Percentiles rank a stretch among this genome's conserved stretches.
Evolutionary conservation across 495 filamentous ascomycete species (phyloP).

Genomic region (Aspergillus sclerotiicarbonarius): DNA sequence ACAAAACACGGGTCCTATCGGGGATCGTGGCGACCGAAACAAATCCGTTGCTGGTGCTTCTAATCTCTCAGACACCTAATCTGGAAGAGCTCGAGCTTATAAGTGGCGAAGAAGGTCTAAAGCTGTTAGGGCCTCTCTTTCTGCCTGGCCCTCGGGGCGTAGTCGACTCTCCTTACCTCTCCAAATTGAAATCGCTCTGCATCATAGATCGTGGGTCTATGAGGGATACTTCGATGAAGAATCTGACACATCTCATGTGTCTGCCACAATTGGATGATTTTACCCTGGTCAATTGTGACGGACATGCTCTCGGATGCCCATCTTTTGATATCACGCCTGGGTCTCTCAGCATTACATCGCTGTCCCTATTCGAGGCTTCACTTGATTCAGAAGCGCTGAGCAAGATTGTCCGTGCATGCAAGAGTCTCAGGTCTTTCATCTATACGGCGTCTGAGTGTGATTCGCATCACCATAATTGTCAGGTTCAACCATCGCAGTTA

Average conservation of each 20-base stretch:
- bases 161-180: neutral
- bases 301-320: neutral
- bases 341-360: neutral
- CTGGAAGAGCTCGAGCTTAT: conserved; percentile 1
- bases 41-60: conserved; percentile 4
- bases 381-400: conserved; percentile 5
- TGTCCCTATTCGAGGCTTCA: neutral
- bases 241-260: neutral
- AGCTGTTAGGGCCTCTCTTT: conserved; percentile 1
- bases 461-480: neutral
- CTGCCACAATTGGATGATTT: conserved; percentile 4
- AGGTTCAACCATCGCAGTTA: conserved; percentile 3
- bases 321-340: neutral
- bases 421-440: neutral
- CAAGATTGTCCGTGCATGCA: conserved; percentile 4
- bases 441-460: neutral
- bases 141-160: neutral
- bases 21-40: neutral
- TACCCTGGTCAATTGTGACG: neutral
- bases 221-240: neutral
- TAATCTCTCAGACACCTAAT: neutral
- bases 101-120: neutral
- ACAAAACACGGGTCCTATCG: neutral
- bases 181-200: conserved; percentile 1
- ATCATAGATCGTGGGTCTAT: neutral